Conservation (phyloP, 805 yeast genomes). For the Candida maris region DNA sequence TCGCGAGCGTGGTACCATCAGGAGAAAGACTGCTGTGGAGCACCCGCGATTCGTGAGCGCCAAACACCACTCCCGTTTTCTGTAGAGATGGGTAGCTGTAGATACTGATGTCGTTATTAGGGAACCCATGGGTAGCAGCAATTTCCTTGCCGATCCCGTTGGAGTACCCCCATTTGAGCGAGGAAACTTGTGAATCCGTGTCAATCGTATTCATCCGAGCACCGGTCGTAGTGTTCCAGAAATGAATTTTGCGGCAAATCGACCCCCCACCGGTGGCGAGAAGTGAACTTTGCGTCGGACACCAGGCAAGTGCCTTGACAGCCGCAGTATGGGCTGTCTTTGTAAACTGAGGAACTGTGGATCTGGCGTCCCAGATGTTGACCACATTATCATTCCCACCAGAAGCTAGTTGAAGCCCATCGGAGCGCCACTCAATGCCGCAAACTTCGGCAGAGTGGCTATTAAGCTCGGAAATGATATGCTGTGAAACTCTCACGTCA, state of each 20-base stretch:
- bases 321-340: slow-evolving; percentile 88
- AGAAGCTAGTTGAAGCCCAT: slow-evolving; percentile 81
- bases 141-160: slow-evolving; percentile 74
- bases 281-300: slow-evolving; percentile 77
- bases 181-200: slow-evolving; percentile 92
- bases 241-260: slow-evolving; percentile 80
- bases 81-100: slow-evolving; percentile 84
- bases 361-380: slow-evolving; percentile 87
- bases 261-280: slow-evolving; percentile 98
- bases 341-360: slow-evolving; percentile 62
- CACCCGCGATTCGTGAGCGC: slow-evolving; percentile 89
- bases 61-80: slow-evolving; percentile 79
- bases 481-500: slow-evolving; percentile 84
- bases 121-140: slow-evolving; percentile 92
- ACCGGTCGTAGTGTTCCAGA: slow-evolving; percentile 95
- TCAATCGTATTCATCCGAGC: slow-evolving; percentile 80
- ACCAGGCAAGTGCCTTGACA: slow-evolving; percentile 92
- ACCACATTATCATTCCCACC: slow-evolving; percentile 96
- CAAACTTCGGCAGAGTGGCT: slow-evolving; percentile 88
- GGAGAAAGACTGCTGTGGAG: slow-evolving; percentile 82
- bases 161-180: slow-evolving; percentile 85
- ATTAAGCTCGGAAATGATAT: slow-evolving; percentile 56
- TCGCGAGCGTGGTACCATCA: slow-evolving; percentile 84
- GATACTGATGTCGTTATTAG: slow-evolving; percentile 76
- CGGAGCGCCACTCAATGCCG: slow-evolving; percentile 81